phyloP scores from a whole-genome alignment of 768 basidiomycete species.

The Phanerodontia chrysosporium region DNA sequence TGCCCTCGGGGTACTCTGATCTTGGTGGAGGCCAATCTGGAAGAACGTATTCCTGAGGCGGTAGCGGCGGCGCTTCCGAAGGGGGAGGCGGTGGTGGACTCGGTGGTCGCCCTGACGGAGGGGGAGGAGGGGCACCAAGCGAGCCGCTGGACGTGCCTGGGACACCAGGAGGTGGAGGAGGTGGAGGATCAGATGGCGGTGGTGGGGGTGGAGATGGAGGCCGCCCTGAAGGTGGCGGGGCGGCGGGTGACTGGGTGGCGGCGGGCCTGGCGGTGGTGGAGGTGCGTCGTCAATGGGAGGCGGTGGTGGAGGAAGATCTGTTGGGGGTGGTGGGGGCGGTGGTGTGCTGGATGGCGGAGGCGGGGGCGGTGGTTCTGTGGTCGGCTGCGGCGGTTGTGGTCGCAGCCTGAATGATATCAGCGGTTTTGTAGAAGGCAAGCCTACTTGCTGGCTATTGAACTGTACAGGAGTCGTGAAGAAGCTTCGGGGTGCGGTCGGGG shows the following conservation, averaged over 20 bases:
- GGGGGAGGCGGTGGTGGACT: slow-evolving; percentile 21
- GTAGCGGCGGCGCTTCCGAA: slow-evolving; percentile 25
- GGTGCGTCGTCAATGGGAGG: slow-evolving; percentile 24
- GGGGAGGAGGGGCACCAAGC: slow-evolving; percentile 15
- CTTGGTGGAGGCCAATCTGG: slow-evolving; percentile 56
- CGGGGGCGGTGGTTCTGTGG: slow-evolving; percentile 35
- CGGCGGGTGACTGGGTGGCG: slow-evolving; percentile 28
- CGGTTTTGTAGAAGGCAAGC: slow-evolving; percentile 17
- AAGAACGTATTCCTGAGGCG: slow-evolving; percentile 34
- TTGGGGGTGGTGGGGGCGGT: slow-evolving; percentile 26
- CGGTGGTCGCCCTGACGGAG: slow-evolving; percentile 15
- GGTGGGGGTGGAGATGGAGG: slow-evolving; percentile 20
- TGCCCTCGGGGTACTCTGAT: slow-evolving; percentile 43
- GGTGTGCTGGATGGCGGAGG: slow-evolving; percentile 26
- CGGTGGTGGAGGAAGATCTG: slow-evolving; percentile 25
- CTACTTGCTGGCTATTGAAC: slow-evolving; percentile 18
- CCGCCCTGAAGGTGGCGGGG: slow-evolving; percentile 20
- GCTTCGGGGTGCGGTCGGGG: slow-evolving; percentile 1
- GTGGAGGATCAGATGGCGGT: slow-evolving; percentile 20
- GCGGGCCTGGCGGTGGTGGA: slow-evolving; percentile 25
- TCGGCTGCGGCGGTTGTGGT: slow-evolving; percentile 30
- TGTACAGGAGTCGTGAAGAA: slow-evolving; percentile 15
- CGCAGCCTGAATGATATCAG: slow-evolving; percentile 25
- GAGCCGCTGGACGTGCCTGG: not conserved
- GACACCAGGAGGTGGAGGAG: slow-evolving; percentile 8